phyloP scores from a whole-genome alignment of 805 yeast genomes.

The Monosporozyma aquatica region DNA sequence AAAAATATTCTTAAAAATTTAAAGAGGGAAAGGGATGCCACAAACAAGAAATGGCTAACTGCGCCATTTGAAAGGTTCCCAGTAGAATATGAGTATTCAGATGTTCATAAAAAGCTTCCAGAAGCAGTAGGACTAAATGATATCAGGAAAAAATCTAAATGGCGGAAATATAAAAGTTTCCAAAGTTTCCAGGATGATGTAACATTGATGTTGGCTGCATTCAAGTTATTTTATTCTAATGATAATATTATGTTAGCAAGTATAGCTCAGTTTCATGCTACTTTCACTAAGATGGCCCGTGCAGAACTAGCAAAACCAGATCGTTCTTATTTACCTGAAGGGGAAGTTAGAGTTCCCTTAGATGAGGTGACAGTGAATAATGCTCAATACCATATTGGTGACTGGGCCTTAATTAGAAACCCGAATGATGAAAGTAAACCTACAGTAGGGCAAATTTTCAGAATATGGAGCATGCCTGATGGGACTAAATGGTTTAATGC shows the following conservation, averaged over 20 bases:
- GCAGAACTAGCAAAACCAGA: constrained; percentile 77
- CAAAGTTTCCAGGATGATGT: constrained; percentile 73
- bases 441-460: constrained; percentile 84
- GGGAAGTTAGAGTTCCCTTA: constrained; percentile 63
- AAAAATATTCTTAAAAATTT: constrained; percentile 75
- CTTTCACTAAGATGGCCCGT: constrained; percentile 48
- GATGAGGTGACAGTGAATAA: constrained; percentile 67
- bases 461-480: constrained; percentile 75
- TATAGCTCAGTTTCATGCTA: constrained; percentile 50
- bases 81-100: constrained; percentile 39
- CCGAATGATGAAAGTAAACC: constrained; percentile 85
- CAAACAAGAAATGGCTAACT: constrained; percentile 44
- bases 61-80: constrained; percentile 74
- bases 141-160: constrained; percentile 73
- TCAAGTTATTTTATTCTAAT: constrained; percentile 52
- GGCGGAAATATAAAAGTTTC: constrained; percentile 69
- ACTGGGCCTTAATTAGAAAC: constrained; percentile 87
- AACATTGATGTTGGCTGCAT: constrained; percentile 62
- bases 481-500: constrained; percentile 83
- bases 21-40: constrained; percentile 54
- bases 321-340: constrained; percentile 51
- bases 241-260: constrained; percentile 52
- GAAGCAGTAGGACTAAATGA: constrained; percentile 62
- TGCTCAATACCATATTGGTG: constrained; percentile 74
- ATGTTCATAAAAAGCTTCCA: constrained; percentile 39